These are phyloP conservation scores for Aureobasidium melanogenum DNA, from an alignment of 2,329 filamentous ascomycete genomes.

Conservation along the genomic window DNA sequence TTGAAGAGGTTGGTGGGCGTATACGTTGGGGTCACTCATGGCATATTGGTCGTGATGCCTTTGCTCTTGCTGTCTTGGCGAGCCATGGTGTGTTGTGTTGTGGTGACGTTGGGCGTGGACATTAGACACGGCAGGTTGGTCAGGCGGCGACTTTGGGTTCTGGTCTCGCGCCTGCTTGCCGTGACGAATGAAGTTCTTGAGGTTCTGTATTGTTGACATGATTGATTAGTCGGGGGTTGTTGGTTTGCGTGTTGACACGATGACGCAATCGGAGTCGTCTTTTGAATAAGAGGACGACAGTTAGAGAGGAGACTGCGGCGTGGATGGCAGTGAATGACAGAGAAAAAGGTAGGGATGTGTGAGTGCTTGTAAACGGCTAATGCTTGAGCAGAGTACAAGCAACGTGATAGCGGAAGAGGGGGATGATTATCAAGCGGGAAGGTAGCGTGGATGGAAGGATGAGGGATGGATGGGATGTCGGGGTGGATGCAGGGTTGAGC, in stretches of 20 bases:
- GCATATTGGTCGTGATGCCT: constrained; percentile 32
- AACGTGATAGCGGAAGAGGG: not conserved
- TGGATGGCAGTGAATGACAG: not conserved
- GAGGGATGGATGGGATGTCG: constrained; percentile 5
- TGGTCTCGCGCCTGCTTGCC: constrained; percentile 82
- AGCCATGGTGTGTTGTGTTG: constrained; percentile 45
- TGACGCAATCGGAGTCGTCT: not conserved
- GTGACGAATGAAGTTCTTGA: constrained; percentile 97
- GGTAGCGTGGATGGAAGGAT: not conserved
- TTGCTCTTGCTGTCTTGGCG: constrained; percentile 21
- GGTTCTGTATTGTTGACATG: constrained; percentile 77
- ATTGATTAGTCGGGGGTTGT: constrained; percentile 16
- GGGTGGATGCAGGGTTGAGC: not conserved
- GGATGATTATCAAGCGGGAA: not conserved
- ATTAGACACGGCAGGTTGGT: constrained; percentile 53
- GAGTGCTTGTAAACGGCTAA: not conserved
- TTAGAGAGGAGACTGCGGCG: not conserved
- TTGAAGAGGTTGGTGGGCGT: constrained; percentile 47
- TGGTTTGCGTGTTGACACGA: not conserved
- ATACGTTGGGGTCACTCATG: constrained; percentile 53
- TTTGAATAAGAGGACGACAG: not conserved
- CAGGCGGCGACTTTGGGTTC: constrained; percentile 47
- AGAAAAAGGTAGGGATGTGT: not conserved
- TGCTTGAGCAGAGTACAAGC: not conserved
- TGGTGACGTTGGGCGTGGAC: constrained; percentile 48